Evolutionary conservation across 345 rosid species (phyloP).

Genomic region (Pistacia vera): DNA sequence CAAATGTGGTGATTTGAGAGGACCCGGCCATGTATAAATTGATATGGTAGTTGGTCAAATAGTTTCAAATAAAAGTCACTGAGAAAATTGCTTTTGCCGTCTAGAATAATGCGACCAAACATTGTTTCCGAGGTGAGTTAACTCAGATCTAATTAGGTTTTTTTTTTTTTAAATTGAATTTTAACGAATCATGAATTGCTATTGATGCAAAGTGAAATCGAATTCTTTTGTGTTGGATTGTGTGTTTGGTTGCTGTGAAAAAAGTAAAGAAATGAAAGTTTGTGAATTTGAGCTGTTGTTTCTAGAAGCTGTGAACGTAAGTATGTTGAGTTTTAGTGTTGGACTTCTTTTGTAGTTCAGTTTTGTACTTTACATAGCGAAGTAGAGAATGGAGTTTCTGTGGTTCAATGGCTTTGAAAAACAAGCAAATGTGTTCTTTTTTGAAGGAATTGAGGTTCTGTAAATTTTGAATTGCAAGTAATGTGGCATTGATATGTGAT

Average conservation of each 20-base stretch:
- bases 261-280: not conserved
- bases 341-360: not conserved
- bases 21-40: not conserved
- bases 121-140: slow-evolving; percentile 54
- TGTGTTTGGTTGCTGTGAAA: slow-evolving; percentile 16
- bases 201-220: not conserved
- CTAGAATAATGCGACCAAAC: slow-evolving; percentile 41
- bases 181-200: not conserved
- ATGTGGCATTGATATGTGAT: too few species aligned
- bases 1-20: not conserved
- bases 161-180: not conserved
- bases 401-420: too few species aligned
- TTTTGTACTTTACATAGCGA: not conserved
- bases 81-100: not conserved
- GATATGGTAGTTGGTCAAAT: not conserved
- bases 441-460: too few species aligned
- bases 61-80: not conserved
- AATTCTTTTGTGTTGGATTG: not conserved
- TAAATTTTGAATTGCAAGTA: too few species aligned
- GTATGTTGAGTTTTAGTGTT: slow-evolving; percentile 1
- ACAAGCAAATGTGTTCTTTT: too few species aligned
- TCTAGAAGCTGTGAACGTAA: not conserved
- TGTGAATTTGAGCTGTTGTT: not conserved
- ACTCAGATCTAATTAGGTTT: slow-evolving; percentile 7
- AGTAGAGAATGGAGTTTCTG: too few species aligned